Evolutionary conservation across 352 stramenopile species (phyloP).

Genomic region (Globisporangium polare): DNA sequence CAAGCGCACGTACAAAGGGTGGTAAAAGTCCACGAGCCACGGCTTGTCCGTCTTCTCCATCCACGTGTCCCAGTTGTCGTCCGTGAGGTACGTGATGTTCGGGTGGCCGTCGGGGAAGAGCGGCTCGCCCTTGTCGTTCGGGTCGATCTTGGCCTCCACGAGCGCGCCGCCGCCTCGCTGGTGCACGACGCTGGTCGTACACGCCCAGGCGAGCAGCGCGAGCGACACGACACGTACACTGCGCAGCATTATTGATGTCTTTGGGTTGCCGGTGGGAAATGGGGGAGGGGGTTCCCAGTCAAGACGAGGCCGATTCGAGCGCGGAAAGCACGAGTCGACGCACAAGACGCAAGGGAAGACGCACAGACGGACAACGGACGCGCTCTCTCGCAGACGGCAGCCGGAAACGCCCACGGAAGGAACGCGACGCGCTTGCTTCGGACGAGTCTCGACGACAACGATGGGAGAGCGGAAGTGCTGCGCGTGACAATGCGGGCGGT

Average conservation of each 20-base stretch:
- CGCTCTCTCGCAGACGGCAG: neutral
- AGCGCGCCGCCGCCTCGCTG: constrained; percentile 3
- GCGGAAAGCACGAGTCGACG: constrained; percentile 1
- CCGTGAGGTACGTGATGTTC: constrained; percentile 85
- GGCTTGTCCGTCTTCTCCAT: constrained; percentile 72
- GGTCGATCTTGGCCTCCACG: constrained; percentile 37
- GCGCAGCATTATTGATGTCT: neutral
- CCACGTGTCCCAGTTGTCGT: constrained; percentile 77
- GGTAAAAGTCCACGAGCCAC: constrained; percentile 85
- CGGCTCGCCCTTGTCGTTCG: constrained; percentile 72
- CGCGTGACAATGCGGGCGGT: neutral
- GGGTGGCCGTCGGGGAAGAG: constrained; percentile 78
- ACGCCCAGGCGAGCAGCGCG: constrained; percentile 9
- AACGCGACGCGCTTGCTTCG: neutral
- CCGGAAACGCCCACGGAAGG: neutral
- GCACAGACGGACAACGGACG: neutral
- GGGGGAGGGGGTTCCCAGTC: neutral
- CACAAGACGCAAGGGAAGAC: neutral
- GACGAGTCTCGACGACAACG: neutral
- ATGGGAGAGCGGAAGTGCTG: neutral
- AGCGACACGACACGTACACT: constrained; percentile 10
- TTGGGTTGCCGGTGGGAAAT: neutral
- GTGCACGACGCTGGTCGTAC: constrained; percentile 2
- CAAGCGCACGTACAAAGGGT: constrained; percentile 88
- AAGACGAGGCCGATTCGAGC: constrained; percentile 3